Base-by-base conservation (phyloP, 1,139 yeast genomes). In the Lodderomyces oxycetoniae region DNA sequence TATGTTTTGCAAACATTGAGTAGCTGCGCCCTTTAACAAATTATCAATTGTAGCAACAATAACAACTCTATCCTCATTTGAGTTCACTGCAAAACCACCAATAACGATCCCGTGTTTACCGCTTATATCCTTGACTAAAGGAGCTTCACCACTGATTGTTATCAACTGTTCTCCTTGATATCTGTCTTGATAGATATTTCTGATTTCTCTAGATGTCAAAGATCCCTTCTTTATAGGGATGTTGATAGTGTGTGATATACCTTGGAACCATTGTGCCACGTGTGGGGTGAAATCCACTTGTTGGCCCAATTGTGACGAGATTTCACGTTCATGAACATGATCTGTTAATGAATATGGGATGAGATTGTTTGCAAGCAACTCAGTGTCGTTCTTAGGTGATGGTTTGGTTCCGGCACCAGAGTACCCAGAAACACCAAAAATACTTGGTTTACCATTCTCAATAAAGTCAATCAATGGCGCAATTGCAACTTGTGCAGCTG, bases 391-490 rank as follows among this genome's bases (percentile, higher is more conserved):
- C 67, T 88, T 88, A 40, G 95, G 95, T 5, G 96, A 85, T 38
- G 98, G 98, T 63, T 93, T 91, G 34, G 99, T 89, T 45, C 98
- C 98, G 12, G 98, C 98, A 40, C 99, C 99, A 14, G 98, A 89
- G 60, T 91, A 91, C 31, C 99, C 99, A 32, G 96, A 86, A 26
- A 91, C 93, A 55, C 98, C 98, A 57, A 91, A 91, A 14, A 91
- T 70, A 4, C 87, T 69, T 33, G 99, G 97, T 24, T 73, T 68
- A 19, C 93, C 91, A 24, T 10, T 10, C 14, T 63, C 59, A 29
- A 77, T 62, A 53, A 72, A 75, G 25, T 79, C 77, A 20, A 65
- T 58, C 50, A 93, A 67, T 22, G 98, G 99, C 28, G 93, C 80
- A 55, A 93, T 81, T 7, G 96, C 93, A 32, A 87, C 64, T 67